Conservation (phyloP, 306 rosid genomes). For the Castanea mollissima region DNA sequence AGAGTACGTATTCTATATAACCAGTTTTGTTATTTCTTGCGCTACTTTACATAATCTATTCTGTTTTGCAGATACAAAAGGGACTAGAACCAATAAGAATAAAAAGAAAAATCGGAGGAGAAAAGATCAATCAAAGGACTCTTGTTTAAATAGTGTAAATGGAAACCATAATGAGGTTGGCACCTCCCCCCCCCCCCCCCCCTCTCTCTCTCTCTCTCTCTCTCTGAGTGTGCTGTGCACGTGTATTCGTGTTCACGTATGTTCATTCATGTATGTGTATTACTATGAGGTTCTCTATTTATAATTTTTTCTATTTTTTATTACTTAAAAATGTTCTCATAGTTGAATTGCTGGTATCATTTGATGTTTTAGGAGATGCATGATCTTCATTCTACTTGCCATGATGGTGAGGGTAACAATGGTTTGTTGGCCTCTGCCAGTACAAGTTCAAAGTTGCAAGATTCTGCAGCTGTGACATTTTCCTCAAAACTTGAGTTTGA, state of each 20-base stretch:
- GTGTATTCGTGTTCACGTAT: not conserved
- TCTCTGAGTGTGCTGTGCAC: not conserved
- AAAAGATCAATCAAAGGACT: slow-evolving; percentile 62
- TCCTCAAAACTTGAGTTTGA: slow-evolving; percentile 62
- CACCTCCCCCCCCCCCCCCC: not conserved
- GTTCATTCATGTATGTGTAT: not conserved
- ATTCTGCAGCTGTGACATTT: slow-evolving; percentile 37
- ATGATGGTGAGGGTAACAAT: slow-evolving; percentile 36
- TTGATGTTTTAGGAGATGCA: slow-evolving; percentile 50
- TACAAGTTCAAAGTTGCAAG: slow-evolving; percentile 48
- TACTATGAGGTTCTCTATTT: not conserved
- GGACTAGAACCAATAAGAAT: slow-evolving; percentile 52
- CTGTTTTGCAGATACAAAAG: slow-evolving; percentile 57
- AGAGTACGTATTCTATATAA: not conserved
- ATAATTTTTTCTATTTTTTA: not conserved
- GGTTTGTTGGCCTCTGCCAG: slow-evolving; percentile 46
- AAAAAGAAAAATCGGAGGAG: slow-evolving; percentile 83
- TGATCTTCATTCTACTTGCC: slow-evolving; percentile 44
- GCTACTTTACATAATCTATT: slow-evolving; percentile 13
- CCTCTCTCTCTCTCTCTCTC: slow-evolving; percentile 13
- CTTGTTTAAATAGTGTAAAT: slow-evolving; percentile 40
- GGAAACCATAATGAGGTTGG: slow-evolving; percentile 56
- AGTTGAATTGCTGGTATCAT: slow-evolving; percentile 4
- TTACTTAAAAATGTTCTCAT: slow-evolving; percentile 17
- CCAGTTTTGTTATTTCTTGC: slow-evolving; percentile 15